These are phyloP conservation scores for Daldinia sp. DNA, from an alignment of 2,329 filamentous ascomycete genomes.

Conservation along the genomic window DNA sequence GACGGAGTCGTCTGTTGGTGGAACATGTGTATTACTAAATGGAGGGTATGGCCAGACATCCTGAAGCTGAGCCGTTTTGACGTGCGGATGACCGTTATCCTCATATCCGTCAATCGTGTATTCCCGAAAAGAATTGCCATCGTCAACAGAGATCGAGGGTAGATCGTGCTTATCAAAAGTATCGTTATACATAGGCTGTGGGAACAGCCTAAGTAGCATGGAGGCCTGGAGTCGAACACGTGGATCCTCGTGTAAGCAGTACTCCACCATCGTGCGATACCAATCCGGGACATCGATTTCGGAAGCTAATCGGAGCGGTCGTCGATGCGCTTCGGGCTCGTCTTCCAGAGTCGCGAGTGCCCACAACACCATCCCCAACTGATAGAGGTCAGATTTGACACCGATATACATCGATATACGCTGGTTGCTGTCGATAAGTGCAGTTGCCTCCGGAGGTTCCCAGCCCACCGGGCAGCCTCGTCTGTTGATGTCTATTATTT, in stretches of 20 bases:
- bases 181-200: constrained; percentile 53
- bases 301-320: constrained; percentile 73
- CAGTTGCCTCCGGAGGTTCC: constrained; percentile 93
- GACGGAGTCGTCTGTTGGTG: constrained; percentile 52
- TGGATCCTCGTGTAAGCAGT: constrained; percentile 81
- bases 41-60: constrained; percentile 60
- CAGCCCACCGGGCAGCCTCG: constrained; percentile 97
- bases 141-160: constrained; percentile 57
- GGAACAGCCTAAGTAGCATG: constrained; percentile 77
- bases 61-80: constrained; percentile 58
- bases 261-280: constrained; percentile 79
- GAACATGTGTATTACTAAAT: constrained; percentile 53
- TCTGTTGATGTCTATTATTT: constrained; percentile 98
- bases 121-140: constrained; percentile 56
- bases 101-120: constrained; percentile 55
- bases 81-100: constrained; percentile 52
- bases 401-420: constrained; percentile 97
- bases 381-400: constrained; percentile 95
- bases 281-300: constrained; percentile 78
- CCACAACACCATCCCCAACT: constrained; percentile 98
- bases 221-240: constrained; percentile 79
- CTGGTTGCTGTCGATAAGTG: constrained; percentile 87
- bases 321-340: constrained; percentile 83
- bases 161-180: constrained; percentile 46
- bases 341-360: constrained; percentile 88